phyloP scores from a whole-genome alignment of 345 rosid genomes.

The Carallia pectinifolia region DNA sequence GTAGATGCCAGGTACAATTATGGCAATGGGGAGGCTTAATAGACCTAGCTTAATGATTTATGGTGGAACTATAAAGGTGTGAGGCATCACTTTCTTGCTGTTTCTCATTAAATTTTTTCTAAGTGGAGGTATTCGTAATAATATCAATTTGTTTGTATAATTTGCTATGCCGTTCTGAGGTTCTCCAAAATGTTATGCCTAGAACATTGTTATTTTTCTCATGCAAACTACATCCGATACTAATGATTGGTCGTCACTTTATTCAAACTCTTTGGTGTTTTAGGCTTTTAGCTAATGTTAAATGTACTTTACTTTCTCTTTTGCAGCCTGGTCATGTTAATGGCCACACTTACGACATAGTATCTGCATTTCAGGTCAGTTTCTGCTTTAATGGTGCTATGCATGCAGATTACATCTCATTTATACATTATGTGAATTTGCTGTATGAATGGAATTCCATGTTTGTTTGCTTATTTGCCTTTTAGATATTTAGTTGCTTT shows the following conservation, averaged over 20 bases:
- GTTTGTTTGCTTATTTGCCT: neutral
- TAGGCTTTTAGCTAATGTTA: slow-evolving; percentile 3
- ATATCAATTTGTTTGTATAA: neutral
- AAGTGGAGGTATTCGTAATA: neutral
- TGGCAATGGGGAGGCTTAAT: slow-evolving; percentile 99
- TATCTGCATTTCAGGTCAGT: slow-evolving; percentile 93
- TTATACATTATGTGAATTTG: neutral
- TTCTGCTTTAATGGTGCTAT: slow-evolving; percentile 5
- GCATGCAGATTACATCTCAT: neutral
- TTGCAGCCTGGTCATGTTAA: slow-evolving; percentile 95
- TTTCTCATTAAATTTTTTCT: neutral
- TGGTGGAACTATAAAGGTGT: slow-evolving; percentile 95
- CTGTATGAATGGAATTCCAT: neutral
- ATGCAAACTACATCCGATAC: neutral
- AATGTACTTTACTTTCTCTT: slow-evolving; percentile 8
- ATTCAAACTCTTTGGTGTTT: neutral
- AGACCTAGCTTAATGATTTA: slow-evolving; percentile 94
- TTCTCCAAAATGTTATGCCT: too few relatives aligned
- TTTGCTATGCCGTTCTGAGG: neutral
- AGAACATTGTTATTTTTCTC: neutral
- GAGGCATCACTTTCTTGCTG: neutral
- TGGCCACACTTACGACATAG: slow-evolving; percentile 75
- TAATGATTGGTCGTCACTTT: neutral
- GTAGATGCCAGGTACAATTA: slow-evolving; percentile 99
- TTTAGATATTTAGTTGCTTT: neutral